Evolutionary conservation across 441 rosid species (phyloP).

Genomic region (Syzygium malaccense): DNA sequence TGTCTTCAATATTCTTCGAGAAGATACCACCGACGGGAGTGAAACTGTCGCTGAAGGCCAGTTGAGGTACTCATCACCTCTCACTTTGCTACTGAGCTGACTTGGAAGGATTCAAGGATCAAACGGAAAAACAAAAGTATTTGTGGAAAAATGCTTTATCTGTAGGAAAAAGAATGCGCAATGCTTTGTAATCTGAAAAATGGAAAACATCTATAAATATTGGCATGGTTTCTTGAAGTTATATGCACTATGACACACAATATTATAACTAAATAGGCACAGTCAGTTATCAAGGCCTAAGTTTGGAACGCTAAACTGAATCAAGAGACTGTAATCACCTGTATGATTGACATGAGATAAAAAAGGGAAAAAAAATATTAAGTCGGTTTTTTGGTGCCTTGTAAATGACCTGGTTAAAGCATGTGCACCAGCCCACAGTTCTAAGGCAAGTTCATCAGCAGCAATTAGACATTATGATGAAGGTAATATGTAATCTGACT

Average conservation of each 20-base stretch:
- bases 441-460: background rate
- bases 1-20: constrained; percentile 27
- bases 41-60: constrained; percentile 20
- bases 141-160: background rate
- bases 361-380: background rate
- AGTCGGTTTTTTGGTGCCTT: background rate
- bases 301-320: background rate
- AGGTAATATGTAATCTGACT: background rate
- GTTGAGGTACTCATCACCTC: constrained; percentile 28
- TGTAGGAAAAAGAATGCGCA: background rate
- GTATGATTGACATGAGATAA: background rate
- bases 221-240: background rate
- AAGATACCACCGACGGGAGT: constrained; percentile 21
- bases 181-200: background rate
- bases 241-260: background rate
- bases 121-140: background rate
- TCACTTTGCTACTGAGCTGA: background rate
- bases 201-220: background rate
- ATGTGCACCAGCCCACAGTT: background rate
- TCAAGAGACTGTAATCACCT: background rate
- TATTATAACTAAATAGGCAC: background rate
- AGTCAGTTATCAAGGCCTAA: background rate
- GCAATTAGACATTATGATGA: background rate
- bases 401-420: background rate
- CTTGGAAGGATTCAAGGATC: background rate